Conservation (phyloP, 176 grass and related monocot species). For the Cenchrus fungigraminus region DNA sequence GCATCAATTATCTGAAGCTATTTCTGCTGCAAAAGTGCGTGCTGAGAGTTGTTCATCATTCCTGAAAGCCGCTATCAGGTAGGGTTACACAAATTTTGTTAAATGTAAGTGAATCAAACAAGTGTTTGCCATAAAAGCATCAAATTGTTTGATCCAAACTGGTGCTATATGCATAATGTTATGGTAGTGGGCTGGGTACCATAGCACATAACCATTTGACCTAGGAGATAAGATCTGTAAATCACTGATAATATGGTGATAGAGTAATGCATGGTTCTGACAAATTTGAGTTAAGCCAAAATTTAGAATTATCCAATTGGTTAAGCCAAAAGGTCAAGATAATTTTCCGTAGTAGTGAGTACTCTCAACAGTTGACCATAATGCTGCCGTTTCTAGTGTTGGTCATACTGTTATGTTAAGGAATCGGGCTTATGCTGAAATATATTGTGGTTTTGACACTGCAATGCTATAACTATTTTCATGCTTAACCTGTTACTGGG, state of each 20-base stretch:
- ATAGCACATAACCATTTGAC: constrained; percentile 7
- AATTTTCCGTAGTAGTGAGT: constrained; percentile 3
- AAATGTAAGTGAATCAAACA: constrained; percentile 30
- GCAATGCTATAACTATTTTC: constrained; percentile 11
- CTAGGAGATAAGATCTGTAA: constrained; percentile 19
- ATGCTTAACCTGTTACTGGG: constrained; percentile 27
- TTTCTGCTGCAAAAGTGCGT: constrained; percentile 84
- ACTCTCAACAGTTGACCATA: neutral
- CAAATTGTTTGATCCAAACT: constrained; percentile 24
- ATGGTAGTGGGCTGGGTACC: too few species aligned
- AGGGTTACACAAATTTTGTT: constrained; percentile 31
- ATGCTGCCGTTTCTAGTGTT: neutral
- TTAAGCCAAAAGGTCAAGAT: neutral
- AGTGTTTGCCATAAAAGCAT: constrained; percentile 6
- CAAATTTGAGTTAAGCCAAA: neutral
- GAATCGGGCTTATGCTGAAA: neutral
- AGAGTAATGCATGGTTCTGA: constrained; percentile 23
- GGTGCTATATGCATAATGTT: constrained; percentile 20
- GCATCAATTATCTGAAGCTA: constrained; percentile 87
- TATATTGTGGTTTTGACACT: constrained; percentile 18
- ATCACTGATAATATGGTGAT: constrained; percentile 17
- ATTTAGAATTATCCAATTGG: neutral
- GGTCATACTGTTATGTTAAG: constrained; percentile 2
- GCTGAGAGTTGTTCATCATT: constrained; percentile 90
- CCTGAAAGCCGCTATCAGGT: constrained; percentile 89